A percentile compares a stretch with the other conserved stretches of the same genome.
phyloP scores from a whole-genome alignment of 441 rosid genomes.

The Erodium chrysanthum region DNA sequence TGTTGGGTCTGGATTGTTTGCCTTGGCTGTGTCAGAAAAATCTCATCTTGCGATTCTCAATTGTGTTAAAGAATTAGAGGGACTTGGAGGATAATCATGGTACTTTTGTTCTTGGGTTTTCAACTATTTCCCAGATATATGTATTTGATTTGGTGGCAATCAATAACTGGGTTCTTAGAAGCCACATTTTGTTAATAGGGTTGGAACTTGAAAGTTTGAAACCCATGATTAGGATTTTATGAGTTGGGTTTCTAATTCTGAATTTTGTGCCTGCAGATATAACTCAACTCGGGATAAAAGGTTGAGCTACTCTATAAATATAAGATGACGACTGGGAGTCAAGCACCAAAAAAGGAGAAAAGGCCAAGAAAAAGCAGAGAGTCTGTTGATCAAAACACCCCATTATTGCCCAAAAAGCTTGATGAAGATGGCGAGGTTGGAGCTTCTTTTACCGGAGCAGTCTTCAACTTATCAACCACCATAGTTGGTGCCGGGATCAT shows the following conservation, averaged over 20 bases:
- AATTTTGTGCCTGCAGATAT: background rate
- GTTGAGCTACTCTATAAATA: background rate
- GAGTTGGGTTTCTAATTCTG: background rate
- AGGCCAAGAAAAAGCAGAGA: slow-evolving; percentile 34
- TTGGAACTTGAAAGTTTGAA: background rate
- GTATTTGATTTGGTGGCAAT: background rate
- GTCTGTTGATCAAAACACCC: slow-evolving; percentile 49
- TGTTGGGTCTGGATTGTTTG: background rate
- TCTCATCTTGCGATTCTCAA: background rate
- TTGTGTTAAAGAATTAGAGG: background rate
- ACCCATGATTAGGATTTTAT: background rate
- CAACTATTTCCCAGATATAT: background rate
- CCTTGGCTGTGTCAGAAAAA: background rate
- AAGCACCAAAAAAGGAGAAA: slow-evolving; percentile 39
- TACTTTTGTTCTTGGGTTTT: background rate
- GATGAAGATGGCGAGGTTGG: slow-evolving; percentile 73
- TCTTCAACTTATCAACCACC: slow-evolving; percentile 83
- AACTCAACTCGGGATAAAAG: background rate
- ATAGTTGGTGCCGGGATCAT: slow-evolving; percentile 96
- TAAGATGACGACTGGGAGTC: slow-evolving; percentile 62
- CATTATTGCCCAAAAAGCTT: slow-evolving; percentile 48
- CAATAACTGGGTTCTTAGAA: background rate
- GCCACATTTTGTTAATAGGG: background rate
- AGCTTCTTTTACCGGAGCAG: slow-evolving; percentile 90
- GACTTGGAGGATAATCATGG: background rate